Conservation (phyloP, 805 yeast species). For the Saturnispora besseyi region DNA sequence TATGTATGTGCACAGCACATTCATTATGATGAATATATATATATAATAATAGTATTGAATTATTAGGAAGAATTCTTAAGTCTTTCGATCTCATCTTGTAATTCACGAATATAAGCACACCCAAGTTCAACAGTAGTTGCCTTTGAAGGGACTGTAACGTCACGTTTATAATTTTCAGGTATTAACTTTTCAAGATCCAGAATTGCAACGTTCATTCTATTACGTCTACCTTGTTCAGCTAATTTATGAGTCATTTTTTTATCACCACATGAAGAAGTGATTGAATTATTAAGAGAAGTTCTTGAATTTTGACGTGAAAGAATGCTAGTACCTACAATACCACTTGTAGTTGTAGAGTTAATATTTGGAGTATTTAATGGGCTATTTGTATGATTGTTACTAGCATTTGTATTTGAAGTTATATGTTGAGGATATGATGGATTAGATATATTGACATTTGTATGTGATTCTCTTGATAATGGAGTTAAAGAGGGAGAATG, state of each 20-base stretch:
- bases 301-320: conserved; percentile 4
- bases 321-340: conserved; percentile 10
- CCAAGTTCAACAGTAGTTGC: conserved; percentile 95
- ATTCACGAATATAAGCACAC: conserved; percentile 49
- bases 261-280: conserved; percentile 16
- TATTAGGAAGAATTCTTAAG: conserved; percentile 22
- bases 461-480: not conserved
- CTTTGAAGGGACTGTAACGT: conserved; percentile 68
- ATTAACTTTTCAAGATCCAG: conserved; percentile 61
- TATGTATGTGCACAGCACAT: not conserved
- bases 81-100: conserved; percentile 31
- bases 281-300: not conserved
- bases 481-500: not conserved
- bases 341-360: not conserved
- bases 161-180: conserved; percentile 50
- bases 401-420: not conserved
- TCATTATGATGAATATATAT: not conserved
- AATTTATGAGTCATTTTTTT: conserved; percentile 75
- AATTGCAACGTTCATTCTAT: conserved; percentile 83
- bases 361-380: not conserved
- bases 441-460: not conserved
- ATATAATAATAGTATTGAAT: not conserved
- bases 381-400: not conserved
- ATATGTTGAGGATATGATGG: not conserved
- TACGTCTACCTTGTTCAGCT: conserved; percentile 94